Percentiles rank a stretch among this genome's conserved stretches.
Evolutionary conservation across 2,329 filamentous ascomycete genomes (phyloP).

Genomic region (Ophiosphaerella korrae): DNA sequence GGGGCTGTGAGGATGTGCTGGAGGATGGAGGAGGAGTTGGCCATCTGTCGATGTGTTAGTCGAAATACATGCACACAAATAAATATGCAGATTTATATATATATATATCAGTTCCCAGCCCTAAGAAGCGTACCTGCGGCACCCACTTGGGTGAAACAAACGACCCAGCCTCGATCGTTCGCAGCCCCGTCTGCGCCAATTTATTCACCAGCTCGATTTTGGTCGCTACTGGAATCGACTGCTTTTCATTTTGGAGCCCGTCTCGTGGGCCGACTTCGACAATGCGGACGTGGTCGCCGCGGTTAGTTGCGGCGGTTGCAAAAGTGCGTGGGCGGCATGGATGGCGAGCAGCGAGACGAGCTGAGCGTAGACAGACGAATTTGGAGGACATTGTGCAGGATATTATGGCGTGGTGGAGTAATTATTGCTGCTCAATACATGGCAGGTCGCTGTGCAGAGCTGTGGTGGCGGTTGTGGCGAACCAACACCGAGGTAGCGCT

Average conservation of each 20-base stretch:
- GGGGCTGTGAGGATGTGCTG: constrained; percentile 67
- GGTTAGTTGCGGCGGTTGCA: constrained; percentile 40
- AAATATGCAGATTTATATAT: constrained; percentile 45
- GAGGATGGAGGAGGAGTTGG: constrained; percentile 76
- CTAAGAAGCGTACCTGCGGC: constrained; percentile 64
- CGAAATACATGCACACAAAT: too few relatives aligned
- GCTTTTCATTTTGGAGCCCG: constrained; percentile 86
- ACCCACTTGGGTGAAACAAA: constrained; percentile 87
- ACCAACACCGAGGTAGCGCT: not conserved
- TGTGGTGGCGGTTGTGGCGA: not conserved
- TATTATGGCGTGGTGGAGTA: not conserved
- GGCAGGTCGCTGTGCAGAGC: not conserved
- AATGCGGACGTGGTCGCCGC: constrained; percentile 59
- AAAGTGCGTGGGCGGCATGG: constrained; percentile 35
- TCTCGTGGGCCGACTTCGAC: constrained; percentile 86
- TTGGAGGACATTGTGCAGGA: constrained; percentile 35
- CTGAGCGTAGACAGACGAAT: constrained; percentile 37
- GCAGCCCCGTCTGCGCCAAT: constrained; percentile 70
- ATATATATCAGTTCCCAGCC: not conserved
- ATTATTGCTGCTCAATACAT: too few relatives aligned
- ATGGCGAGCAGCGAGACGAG: constrained; percentile 44
- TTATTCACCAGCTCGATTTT: constrained; percentile 78
- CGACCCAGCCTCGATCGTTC: constrained; percentile 78
- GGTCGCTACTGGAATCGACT: constrained; percentile 68
- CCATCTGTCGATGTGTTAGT: constrained; percentile 63